phyloP scores from a whole-genome alignment of 2,329 filamentous ascomycete species.

The Septoria petroselini region DNA sequence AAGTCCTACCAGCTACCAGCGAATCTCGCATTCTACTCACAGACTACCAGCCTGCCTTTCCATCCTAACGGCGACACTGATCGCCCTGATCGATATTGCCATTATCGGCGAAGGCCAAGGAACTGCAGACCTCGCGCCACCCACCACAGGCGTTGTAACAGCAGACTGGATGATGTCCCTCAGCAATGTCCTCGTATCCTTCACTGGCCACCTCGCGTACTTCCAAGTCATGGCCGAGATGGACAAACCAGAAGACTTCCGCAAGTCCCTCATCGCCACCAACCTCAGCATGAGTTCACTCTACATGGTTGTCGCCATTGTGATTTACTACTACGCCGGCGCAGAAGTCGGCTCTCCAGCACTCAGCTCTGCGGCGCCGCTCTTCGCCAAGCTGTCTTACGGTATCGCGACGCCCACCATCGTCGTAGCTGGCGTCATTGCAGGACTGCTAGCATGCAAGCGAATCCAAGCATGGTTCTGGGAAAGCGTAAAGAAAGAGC shows the following conservation, averaged over 20 bases:
- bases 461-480: conserved; percentile 54
- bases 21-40: not conserved
- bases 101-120: conserved; percentile 45
- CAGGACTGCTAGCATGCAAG: conserved; percentile 64
- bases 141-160: conserved; percentile 44
- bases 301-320: conserved; percentile 65
- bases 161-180: conserved; percentile 43
- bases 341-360: conserved; percentile 62
- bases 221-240: conserved; percentile 65
- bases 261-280: conserved; percentile 61
- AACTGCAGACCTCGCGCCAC: conserved; percentile 40
- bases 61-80: conserved; percentile 60
- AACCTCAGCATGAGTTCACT: conserved; percentile 59
- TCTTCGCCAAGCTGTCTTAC: conserved; percentile 62
- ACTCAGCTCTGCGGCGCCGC: conserved; percentile 56
- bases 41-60: conserved; percentile 55
- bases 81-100: conserved; percentile 45
- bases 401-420: conserved; percentile 69
- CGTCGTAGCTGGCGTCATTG: conserved; percentile 67
- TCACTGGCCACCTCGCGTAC: conserved; percentile 61
- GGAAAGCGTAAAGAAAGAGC: conserved; percentile 7
- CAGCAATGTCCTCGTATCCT: conserved; percentile 69
- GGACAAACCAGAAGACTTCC: conserved; percentile 58
- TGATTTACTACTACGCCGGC: conserved; percentile 66
- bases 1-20: conserved; percentile 23